Evolutionary conservation across 1,139 yeast species (phyloP), one percentile per base, ranked within the genome.

Genomic region (Suhomyces yuchorum): DNA sequence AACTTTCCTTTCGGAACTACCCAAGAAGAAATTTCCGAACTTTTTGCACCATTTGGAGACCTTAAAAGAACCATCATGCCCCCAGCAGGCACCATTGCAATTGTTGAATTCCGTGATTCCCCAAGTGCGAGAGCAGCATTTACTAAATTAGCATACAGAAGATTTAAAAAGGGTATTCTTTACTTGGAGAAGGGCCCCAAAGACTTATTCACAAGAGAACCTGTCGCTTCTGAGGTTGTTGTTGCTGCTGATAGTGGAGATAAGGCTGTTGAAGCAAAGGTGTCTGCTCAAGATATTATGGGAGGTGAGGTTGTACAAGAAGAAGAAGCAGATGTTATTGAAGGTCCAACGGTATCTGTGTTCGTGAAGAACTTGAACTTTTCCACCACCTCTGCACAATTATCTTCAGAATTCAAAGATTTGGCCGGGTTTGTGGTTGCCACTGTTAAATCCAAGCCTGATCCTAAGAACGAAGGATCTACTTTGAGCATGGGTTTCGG

Each of bases 401-500:
- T 93, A 48, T 62, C 80, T 0, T 78, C 79, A 3, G 68, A 82
- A 17, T 92, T 93, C 77, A 81, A 81, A 53, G 70, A 85, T 3
- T 73, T 89, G 47, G 81, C 82, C 17, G 99, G 97, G 0, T 95
- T 87, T 66, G 82, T 87, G 12, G 78, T 85, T 46, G 96, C 96
- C 1, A 84, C 85, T 30, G 87, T 93, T 46, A 91, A 90, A 63
- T 87, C 87, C 35, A 92, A 92, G 63, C 92, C 97, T 2, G 96
- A 93, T 67, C 82, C 96, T 41, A 89, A 85, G 68, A 81, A 82
- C 50, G 62, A 79, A 1, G 86, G 85, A 8, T 77, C 80, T 49
- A 71, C 77, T 15, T 77, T 84, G 52, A 89, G 97, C 59, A 93
- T 93, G 99, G 99, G 99, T 30, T 93, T 91, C 62, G 99, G 99